Conservation (phyloP, 2,329 filamentous ascomycete genomes). For the Bipolaris zeicola region DNA sequence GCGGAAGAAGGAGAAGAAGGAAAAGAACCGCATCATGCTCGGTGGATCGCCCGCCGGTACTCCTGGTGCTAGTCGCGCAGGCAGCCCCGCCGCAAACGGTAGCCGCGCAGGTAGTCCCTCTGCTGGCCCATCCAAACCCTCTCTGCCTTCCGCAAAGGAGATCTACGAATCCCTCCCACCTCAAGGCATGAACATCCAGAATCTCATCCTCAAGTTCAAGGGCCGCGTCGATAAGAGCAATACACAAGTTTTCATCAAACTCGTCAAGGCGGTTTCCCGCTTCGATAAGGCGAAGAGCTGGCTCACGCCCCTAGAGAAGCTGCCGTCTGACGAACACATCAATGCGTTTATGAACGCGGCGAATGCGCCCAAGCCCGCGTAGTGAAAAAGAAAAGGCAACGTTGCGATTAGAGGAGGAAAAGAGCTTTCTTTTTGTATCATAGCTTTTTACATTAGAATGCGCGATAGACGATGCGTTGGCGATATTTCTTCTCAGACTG, state of each 20-base stretch:
- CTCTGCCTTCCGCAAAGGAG: constrained; percentile 52
- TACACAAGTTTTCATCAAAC: constrained; percentile 49
- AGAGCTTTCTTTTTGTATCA: not conserved
- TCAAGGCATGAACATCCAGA: constrained; percentile 51
- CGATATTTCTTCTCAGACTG: not conserved
- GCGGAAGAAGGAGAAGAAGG: constrained; percentile 62
- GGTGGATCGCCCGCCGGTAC: constrained; percentile 64
- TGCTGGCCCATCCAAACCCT: constrained; percentile 19
- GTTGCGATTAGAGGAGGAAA: not conserved
- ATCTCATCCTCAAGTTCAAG: constrained; percentile 51
- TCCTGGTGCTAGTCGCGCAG: constrained; percentile 63
- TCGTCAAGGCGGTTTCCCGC: constrained; percentile 49
- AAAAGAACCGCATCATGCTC: constrained; percentile 62
- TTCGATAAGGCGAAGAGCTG: constrained; percentile 39
- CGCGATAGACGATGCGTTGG: not conserved
- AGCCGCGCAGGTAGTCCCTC: constrained; percentile 41
- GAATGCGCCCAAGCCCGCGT: constrained; percentile 17
- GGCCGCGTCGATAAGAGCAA: constrained; percentile 46
- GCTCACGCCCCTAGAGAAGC: constrained; percentile 38
- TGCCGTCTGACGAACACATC: constrained; percentile 41
- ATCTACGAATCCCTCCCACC: constrained; percentile 53
- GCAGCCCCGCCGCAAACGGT: constrained; percentile 49
- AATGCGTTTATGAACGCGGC: constrained; percentile 23
- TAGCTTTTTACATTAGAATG: not conserved
- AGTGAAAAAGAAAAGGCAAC: not conserved